Percentiles rank a stretch among this genome's conserved stretches.
These are phyloP conservation scores for Ophiosphaerella narmari DNA, from an alignment of 2,329 filamentous ascomycete genomes.

Conservation along the genomic window DNA sequence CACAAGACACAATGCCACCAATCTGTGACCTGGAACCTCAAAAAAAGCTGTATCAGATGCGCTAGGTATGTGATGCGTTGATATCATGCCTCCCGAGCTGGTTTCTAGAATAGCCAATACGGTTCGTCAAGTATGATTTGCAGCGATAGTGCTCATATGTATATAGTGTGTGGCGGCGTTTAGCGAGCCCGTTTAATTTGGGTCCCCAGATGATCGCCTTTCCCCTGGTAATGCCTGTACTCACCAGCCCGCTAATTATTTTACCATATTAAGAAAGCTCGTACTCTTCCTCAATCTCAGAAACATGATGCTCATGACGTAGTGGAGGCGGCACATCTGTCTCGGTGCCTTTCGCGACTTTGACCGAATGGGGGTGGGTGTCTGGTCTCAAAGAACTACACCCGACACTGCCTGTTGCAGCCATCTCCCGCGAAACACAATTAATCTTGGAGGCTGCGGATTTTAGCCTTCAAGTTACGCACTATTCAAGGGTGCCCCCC, in stretches of 20 bases:
- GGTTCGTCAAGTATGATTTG: background rate
- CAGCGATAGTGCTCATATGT: slow-evolving; percentile 14
- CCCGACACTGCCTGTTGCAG: too few species aligned
- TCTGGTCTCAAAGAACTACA: too few species aligned
- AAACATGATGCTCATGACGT: background rate
- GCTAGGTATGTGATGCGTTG: slow-evolving; percentile 5
- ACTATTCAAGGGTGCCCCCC: too few species aligned
- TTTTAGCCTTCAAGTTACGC: too few species aligned
- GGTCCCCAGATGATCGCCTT: slow-evolving; percentile 13
- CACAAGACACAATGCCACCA: background rate
- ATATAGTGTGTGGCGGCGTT: slow-evolving; percentile 11
- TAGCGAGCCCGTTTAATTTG: slow-evolving; percentile 19
- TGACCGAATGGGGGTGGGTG: too few species aligned
- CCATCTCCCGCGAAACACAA: too few species aligned
- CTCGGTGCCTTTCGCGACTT: too few species aligned
- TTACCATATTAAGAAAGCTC: slow-evolving; percentile 17
- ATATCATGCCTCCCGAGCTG: slow-evolving; percentile 1
- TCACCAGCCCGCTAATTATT: slow-evolving; percentile 8
- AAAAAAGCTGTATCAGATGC: background rate
- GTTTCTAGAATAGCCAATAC: slow-evolving; percentile 1
- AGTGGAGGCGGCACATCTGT: background rate
- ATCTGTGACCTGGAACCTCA: background rate
- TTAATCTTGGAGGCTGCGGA: too few species aligned
- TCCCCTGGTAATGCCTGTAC: slow-evolving; percentile 4
- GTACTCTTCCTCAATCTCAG: slow-evolving; percentile 1